A percentile compares a stretch with the other conserved stretches of the same genome.
Conservation (phyloP, 139 green algal genomes). For the Haematococcus lacustris region DNA sequence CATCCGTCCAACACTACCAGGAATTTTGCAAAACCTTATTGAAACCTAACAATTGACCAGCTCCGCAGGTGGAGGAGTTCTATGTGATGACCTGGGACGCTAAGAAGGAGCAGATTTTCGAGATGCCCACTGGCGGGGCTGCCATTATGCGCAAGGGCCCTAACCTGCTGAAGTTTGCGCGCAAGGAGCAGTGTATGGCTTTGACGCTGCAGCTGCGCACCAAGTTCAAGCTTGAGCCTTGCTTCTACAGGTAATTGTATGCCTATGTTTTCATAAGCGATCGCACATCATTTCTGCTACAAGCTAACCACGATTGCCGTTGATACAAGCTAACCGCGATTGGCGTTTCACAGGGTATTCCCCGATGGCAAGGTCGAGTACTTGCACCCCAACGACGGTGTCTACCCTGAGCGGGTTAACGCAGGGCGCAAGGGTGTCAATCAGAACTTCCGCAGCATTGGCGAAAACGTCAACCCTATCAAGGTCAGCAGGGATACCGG, state of each 20-base stretch:
- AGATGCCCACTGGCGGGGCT: conserved; percentile 97
- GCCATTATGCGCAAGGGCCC: conserved; percentile 97
- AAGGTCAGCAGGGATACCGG: conserved; percentile 28
- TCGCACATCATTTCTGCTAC: not conserved
- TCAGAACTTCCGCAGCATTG: conserved; percentile 89
- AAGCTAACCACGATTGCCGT: not conserved
- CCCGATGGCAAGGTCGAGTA: conserved; percentile 96
- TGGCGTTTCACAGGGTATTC: conserved; percentile 70
- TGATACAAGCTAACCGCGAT: conserved; percentile 2
- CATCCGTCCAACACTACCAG: too few species aligned
- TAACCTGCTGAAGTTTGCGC: conserved; percentile 98
- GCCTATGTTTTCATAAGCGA: not conserved
- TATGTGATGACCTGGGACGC: conserved; percentile 93
- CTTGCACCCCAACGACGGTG: conserved; percentile 96
- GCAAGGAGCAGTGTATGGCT: conserved; percentile 98
- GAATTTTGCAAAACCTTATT: too few species aligned
- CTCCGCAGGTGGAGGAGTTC: conserved; percentile 91
- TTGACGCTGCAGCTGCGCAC: conserved; percentile 89
- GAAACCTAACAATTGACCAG: too few species aligned
- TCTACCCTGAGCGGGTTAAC: conserved; percentile 99
- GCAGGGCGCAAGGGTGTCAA: conserved; percentile 76
- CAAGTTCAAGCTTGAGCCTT: conserved; percentile 94
- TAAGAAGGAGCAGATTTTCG: conserved; percentile 99
- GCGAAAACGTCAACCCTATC: conserved; percentile 89
- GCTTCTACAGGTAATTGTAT: conserved; percentile 83